A percentile compares a stretch with the other conserved stretches of the same genome.
Evolutionary conservation across 495 filamentous ascomycete genomes (phyloP).

Genomic region (Penicillium steckii): DNA sequence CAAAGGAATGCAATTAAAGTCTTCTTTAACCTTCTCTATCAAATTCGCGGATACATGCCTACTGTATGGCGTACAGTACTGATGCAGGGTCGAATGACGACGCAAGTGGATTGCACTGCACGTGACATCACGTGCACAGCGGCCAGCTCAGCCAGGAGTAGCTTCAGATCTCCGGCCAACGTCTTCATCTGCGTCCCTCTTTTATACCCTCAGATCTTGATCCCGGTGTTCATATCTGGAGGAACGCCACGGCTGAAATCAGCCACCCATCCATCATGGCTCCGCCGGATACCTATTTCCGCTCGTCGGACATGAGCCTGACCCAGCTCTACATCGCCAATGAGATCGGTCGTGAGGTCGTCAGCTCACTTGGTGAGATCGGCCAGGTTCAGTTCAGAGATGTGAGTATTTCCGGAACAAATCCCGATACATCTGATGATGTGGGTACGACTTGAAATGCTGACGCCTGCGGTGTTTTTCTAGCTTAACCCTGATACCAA

Average conservation of each 20-base stretch:
- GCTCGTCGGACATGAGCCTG: slow-evolving; percentile 99
- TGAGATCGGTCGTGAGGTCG: slow-evolving; percentile 96
- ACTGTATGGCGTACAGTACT: background rate
- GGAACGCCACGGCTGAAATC: slow-evolving; percentile 28
- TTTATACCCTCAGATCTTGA: slow-evolving; percentile 7
- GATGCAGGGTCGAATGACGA: background rate
- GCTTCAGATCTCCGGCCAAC: slow-evolving; percentile 2
- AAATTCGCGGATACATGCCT: background rate
- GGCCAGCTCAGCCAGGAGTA: slow-evolving; percentile 23
- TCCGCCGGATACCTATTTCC: slow-evolving; percentile 90
- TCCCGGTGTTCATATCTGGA: slow-evolving; percentile 18
- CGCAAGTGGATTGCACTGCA: background rate
- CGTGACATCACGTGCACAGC: slow-evolving; percentile 25
- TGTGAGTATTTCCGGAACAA: slow-evolving; percentile 54
- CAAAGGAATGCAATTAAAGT: too few species aligned
- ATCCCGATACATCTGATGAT: background rate
- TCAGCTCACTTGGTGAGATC: slow-evolving; percentile 93
- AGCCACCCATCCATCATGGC: slow-evolving; percentile 43
- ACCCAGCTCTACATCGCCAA: slow-evolving; percentile 99
- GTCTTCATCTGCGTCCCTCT: slow-evolving; percentile 16
- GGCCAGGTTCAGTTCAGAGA: slow-evolving; percentile 95
- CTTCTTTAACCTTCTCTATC: too few species aligned
- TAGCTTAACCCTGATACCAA: slow-evolving; percentile 89
- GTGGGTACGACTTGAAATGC: slow-evolving; percentile 2
- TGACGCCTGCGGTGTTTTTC: slow-evolving; percentile 12